phyloP scores from a whole-genome alignment of 495 filamentous ascomycete species.

The Oleoguttula mirabilis region DNA sequence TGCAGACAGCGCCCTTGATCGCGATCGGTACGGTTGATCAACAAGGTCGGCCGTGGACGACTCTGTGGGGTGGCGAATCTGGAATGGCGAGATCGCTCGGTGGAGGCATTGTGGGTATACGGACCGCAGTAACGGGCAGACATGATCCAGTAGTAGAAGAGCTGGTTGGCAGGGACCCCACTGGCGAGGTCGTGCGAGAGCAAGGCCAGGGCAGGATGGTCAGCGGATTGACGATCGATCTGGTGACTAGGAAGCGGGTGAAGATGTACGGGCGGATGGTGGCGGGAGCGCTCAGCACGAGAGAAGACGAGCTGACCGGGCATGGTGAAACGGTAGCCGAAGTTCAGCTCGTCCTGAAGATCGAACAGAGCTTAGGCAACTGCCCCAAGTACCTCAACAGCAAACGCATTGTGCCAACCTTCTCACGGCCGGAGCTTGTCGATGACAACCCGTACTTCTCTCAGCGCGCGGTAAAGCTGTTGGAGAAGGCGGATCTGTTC shows the following conservation, averaged over 20 bases:
- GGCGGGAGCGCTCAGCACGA: constrained; percentile 38
- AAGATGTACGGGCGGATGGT: constrained; percentile 57
- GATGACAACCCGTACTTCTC: constrained; percentile 35
- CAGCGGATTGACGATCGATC: constrained; percentile 51
- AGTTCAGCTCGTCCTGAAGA: constrained; percentile 51
- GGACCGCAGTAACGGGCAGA: constrained; percentile 42
- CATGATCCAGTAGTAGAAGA: constrained; percentile 54
- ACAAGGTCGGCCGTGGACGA: constrained; percentile 57
- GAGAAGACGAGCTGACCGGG: constrained; percentile 23
- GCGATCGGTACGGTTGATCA: constrained; percentile 58
- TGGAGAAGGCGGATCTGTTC: constrained; percentile 58
- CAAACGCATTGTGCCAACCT: constrained; percentile 46
- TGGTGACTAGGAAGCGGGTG: constrained; percentile 51
- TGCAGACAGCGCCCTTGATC: constrained; percentile 48
- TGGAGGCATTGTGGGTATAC: constrained; percentile 45
- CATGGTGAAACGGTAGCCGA: constrained; percentile 30
- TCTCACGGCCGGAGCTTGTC: constrained; percentile 41
- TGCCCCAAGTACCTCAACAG: constrained; percentile 69
- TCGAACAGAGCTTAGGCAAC: constrained; percentile 56
- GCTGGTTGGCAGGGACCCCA: constrained; percentile 35
- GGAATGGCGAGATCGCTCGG: constrained; percentile 52
- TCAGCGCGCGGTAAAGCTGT: constrained; percentile 41
- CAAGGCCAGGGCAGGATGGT: constrained; percentile 36
- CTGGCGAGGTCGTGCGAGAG: constrained; percentile 32
- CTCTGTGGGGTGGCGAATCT: constrained; percentile 57